Evolutionary conservation across 805 yeast species (phyloP).

Genomic region (Pichia scutulata): DNA sequence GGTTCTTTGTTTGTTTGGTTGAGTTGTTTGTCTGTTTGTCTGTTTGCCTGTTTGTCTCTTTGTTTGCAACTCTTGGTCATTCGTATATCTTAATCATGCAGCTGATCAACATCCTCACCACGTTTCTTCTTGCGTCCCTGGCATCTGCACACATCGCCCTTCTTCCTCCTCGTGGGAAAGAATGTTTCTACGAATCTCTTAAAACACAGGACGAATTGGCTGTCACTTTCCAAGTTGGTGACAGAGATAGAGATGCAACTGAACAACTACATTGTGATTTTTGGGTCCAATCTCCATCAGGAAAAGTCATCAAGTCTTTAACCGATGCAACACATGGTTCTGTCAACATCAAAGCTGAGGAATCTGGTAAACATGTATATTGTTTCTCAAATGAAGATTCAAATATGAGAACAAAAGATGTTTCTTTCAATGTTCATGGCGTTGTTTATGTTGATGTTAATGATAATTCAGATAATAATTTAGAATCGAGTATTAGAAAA

Average conservation of each 20-base stretch:
- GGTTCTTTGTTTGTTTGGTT: neutral
- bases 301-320: constrained; percentile 43
- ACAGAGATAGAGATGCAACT: constrained; percentile 66
- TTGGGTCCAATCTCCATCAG: constrained; percentile 35
- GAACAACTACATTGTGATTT: constrained; percentile 66
- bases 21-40: neutral
- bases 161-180: constrained; percentile 74
- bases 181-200: constrained; percentile 81
- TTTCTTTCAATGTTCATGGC: constrained; percentile 92
- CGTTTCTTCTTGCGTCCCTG: constrained; percentile 6
- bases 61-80: too few relatives aligned
- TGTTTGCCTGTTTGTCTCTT: neutral
- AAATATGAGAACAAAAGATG: constrained; percentile 71
- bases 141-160: constrained; percentile 62
- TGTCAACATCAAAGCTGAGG: constrained; percentile 54
- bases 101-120: neutral
- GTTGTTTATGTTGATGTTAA: constrained; percentile 77
- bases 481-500: constrained; percentile 77
- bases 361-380: constrained; percentile 70
- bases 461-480: constrained; percentile 56
- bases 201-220: constrained; percentile 80
- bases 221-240: constrained; percentile 88
- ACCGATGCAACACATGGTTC: constrained; percentile 74
- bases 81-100: neutral
- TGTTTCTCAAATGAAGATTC: constrained; percentile 88